phyloP scores from a whole-genome alignment of 2,329 filamentous ascomycete genomes.

The Paradendryphiella salina region DNA sequence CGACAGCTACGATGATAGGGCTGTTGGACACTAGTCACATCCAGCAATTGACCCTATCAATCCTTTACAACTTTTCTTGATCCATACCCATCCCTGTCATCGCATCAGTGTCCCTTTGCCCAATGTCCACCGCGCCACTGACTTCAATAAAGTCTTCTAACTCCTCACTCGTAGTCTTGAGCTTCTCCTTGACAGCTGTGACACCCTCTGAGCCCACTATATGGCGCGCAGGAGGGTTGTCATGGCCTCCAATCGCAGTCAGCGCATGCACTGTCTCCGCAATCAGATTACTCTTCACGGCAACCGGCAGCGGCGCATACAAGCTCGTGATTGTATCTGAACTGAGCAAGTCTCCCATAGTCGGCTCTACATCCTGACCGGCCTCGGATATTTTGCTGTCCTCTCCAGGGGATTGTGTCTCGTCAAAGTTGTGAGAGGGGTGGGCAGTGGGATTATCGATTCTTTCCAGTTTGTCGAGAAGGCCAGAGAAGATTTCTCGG shows the following conservation, averaged over 20 bases:
- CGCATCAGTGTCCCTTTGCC: slow-evolving; percentile 33
- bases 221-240: slow-evolving; percentile 91
- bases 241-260: slow-evolving; percentile 88
- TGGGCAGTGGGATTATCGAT: slow-evolving; percentile 47
- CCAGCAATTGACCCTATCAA: neutral
- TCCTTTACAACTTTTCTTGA: slow-evolving; percentile 9
- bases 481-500: slow-evolving; percentile 77
- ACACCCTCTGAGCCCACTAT: slow-evolving; percentile 92
- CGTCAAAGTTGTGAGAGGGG: slow-evolving; percentile 33
- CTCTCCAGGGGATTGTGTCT: slow-evolving; percentile 37
- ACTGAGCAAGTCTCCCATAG: slow-evolving; percentile 52
- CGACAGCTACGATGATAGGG: too few species aligned
- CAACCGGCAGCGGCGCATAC: slow-evolving; percentile 70
- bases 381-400: slow-evolving; percentile 33
- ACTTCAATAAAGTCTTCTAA: slow-evolving; percentile 94
- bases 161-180: slow-evolving; percentile 95
- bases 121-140: slow-evolving; percentile 79
- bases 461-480: slow-evolving; percentile 75
- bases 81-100: slow-evolving; percentile 13
- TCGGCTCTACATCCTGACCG: slow-evolving; percentile 38
- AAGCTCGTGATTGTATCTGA: slow-evolving; percentile 62
- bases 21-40: neutral
- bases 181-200: slow-evolving; percentile 86
- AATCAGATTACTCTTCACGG: slow-evolving; percentile 72
- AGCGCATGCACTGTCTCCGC: slow-evolving; percentile 90